Evolutionary conservation across 2,329 filamentous ascomycete species (phyloP), one percentile per base, ranked within the genome.

Genomic region (Pseudopithomyces maydicus): DNA sequence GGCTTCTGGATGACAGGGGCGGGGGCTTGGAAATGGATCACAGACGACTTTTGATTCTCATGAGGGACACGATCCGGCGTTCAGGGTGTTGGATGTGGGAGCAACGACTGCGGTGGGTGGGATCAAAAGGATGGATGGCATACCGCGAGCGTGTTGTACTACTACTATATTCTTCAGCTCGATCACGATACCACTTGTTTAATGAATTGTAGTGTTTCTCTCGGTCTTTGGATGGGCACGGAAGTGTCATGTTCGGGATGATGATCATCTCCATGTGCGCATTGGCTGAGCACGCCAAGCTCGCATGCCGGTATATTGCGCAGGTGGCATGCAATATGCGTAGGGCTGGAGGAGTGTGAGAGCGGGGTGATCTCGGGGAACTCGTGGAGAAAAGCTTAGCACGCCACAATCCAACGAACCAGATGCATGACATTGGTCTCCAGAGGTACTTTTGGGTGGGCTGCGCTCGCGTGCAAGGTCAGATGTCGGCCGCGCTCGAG

Each of bases 131-230:
- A 5, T 23, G 15, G 12, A 48, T 22, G 52, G 43, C 44, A 19
- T 43, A 48, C 20, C 23, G 26, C 29, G 39, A 17, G 19, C 3
- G 38, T 39, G 15, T 50, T 32, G 45, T 3, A 19, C 43, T 20
- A 33, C 11, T 3, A 19, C 43, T 20, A 22, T 11, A 51, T 51
- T n/a, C 41, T 56, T 56, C 36, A 23, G 33, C 23, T 47, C 46
- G 52, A 55, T 55, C 52, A 52, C 49, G 56, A 49, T 55, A 51
- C 42, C 39, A 52, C 17, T 41, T 42, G n/a, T 22, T 26, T 33
- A 20, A 32, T 39, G 22, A 19, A 50, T 36, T 15, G 50, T 42
- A 46, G 39, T 17, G 23, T 23, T 20, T 17, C 15, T 17, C 17
- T 41, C 38, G 26, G 26, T 8, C 26, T 29, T 29, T 29, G 26